Conservation (phyloP, 306 rosid genomes). For the Casuarina cunninghamiana region DNA sequence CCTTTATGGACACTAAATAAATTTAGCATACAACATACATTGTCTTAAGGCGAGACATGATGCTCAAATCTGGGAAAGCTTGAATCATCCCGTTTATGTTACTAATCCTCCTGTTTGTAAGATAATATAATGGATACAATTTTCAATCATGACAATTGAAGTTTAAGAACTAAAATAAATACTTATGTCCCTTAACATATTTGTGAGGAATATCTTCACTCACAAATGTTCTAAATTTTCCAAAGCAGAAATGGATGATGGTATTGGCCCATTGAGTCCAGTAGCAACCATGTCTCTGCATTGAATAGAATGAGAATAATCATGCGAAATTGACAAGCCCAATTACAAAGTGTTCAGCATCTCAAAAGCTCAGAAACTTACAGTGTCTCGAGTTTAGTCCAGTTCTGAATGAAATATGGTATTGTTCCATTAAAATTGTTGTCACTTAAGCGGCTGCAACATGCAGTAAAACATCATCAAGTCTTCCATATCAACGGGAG, state of each 20-base stretch:
- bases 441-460: slow-evolving; percentile 5
- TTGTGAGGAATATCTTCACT: background rate
- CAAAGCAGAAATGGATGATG: background rate
- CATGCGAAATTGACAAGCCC: background rate
- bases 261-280: slow-evolving; percentile 14
- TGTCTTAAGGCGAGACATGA: no score
- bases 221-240: background rate
- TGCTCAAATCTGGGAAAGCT: no score
- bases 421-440: background rate
- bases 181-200: background rate
- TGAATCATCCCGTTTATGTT: no score
- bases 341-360: background rate
- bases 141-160: background rate
- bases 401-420: slow-evolving; percentile 10
- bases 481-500: background rate
- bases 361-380: background rate
- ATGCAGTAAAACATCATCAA: background rate
- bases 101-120: background rate
- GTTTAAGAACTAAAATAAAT: no score
- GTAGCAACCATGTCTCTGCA: slow-evolving; percentile 10
- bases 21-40: no score
- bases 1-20: no score
- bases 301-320: background rate
- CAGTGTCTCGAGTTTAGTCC: background rate
- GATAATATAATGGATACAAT: background rate